These are phyloP conservation scores for Lodderomyces parapsilosis DNA, from an alignment of 1,139 yeast species.

Conservation along the genomic window DNA sequence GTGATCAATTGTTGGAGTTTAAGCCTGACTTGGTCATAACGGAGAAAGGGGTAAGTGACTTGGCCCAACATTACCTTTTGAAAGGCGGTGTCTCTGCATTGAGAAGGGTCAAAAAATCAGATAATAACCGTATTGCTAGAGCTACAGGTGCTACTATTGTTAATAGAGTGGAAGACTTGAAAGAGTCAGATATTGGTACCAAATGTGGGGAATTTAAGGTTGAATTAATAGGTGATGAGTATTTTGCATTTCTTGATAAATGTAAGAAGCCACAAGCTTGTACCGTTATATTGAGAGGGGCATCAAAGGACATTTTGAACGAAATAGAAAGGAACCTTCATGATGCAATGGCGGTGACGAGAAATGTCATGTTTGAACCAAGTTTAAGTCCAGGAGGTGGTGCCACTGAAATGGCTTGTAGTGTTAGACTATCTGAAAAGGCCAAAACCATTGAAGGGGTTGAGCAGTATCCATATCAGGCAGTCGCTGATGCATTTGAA, in stretches of 20 bases:
- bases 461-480: conserved; percentile 98
- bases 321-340: conserved; percentile 97
- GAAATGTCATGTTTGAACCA: conserved; percentile 94
- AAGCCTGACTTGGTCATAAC: conserved; percentile 95
- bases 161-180: conserved; percentile 90
- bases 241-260: conserved; percentile 80
- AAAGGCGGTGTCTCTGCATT: conserved; percentile 92
- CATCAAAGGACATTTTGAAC: conserved; percentile 93
- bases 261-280: conserved; percentile 91
- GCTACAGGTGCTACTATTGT: conserved; percentile 98
- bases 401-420: conserved; percentile 98
- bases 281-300: conserved; percentile 89
- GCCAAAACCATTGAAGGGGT: conserved; percentile 94
- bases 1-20: conserved; percentile 80
- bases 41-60: conserved; percentile 97
- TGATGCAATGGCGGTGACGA: conserved; percentile 97
- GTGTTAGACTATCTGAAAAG: conserved; percentile 83
- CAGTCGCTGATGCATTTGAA: conserved; percentile 98
- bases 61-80: conserved; percentile 93
- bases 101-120: conserved; percentile 94
- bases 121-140: conserved; percentile 94
- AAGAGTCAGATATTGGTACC: conserved; percentile 86
- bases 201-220: conserved; percentile 89
- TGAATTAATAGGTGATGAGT: conserved; percentile 96
- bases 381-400: conserved; percentile 98